Percentiles rank a stretch among this genome's conserved stretches.
Conservation (phyloP, 2,329 filamentous ascomycete species). For the Calonectria henricotiae region DNA sequence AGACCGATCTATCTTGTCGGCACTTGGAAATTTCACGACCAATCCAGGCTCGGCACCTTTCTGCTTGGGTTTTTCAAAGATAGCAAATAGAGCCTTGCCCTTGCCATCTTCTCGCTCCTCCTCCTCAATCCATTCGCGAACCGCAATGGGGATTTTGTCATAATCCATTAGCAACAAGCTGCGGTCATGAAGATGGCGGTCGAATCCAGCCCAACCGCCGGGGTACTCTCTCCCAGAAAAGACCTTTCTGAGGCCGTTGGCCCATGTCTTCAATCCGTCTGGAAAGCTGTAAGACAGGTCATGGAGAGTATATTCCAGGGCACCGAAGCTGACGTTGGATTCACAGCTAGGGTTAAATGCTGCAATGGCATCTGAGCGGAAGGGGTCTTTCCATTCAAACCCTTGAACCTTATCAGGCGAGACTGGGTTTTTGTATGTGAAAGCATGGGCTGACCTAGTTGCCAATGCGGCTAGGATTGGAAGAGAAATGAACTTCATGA, state of each 20-base stretch:
- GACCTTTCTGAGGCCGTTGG: conserved; percentile 60
- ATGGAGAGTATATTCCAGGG: conserved; percentile 63
- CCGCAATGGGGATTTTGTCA: conserved; percentile 60
- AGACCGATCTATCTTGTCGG: conserved; percentile 51
- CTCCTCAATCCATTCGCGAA: conserved; percentile 67
- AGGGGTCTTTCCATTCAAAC: conserved; percentile 63
- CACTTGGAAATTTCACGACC: conserved; percentile 54
- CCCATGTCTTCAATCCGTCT: conserved; percentile 60
- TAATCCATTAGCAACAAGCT: conserved; percentile 66
- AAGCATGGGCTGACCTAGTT: conserved; percentile 48
- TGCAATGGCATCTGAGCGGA: conserved; percentile 51
- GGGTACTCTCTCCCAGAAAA: conserved; percentile 65
- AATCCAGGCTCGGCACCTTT: conserved; percentile 60
- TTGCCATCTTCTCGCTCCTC: conserved; percentile 57
- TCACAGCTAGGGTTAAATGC: conserved; percentile 58
- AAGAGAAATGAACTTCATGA: conserved; percentile 49
- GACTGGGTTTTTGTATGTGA: conserved; percentile 52
- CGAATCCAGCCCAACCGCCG: conserved; percentile 68
- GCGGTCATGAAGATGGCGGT: conserved; percentile 68
- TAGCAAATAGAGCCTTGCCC: conserved; percentile 61
- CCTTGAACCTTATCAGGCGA: conserved; percentile 58
- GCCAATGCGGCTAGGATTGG: conserved; percentile 35
- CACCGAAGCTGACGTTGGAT: conserved; percentile 57
- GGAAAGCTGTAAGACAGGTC: conserved; percentile 61
- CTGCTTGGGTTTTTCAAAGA: conserved; percentile 61